These are phyloP conservation scores for Samsoniella hepiali DNA, from an alignment of 2,329 filamentous ascomycete genomes.

Conservation along the genomic window DNA sequence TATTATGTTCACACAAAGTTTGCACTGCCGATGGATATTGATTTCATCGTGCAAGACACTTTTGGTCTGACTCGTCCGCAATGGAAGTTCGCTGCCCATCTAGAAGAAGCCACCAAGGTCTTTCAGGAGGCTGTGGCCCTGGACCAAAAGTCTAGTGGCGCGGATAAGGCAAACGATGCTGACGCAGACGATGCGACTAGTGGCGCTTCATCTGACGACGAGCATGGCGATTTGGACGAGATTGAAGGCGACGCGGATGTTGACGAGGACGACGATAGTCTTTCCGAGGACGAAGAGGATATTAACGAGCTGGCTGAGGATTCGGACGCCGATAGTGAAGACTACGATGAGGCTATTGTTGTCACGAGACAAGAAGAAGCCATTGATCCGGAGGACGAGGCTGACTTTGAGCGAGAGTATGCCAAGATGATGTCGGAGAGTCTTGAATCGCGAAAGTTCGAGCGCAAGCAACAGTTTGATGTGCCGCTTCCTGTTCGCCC, in stretches of 20 bases:
- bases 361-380: conserved; percentile 89
- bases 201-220: conserved; percentile 73
- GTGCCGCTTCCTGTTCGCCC: conserved; percentile 90
- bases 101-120: conserved; percentile 77
- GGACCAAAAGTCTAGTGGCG: conserved; percentile 77
- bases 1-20: conserved; percentile 95
- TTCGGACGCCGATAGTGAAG: conserved; percentile 54
- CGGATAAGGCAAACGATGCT: conserved; percentile 64
- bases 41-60: conserved; percentile 92
- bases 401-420: conserved; percentile 96
- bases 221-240: conserved; percentile 64
- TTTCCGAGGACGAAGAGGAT: conserved; percentile 58
- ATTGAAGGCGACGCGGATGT: conserved; percentile 59
- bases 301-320: conserved; percentile 49
- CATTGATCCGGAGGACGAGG: conserved; percentile 88
- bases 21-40: conserved; percentile 89
- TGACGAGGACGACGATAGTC: conserved; percentile 56
- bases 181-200: conserved; percentile 74
- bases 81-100: conserved; percentile 79
- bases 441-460: conserved; percentile 90
- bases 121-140: conserved; percentile 87
- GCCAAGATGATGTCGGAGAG: conserved; percentile 99
- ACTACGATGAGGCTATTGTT: conserved; percentile 81
- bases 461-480: conserved; percentile 91
- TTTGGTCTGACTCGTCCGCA: conserved; percentile 82